Percentiles rank a stretch among this genome's conserved stretches.
Conservation (phyloP, 2,329 filamentous ascomycete species). For the Talaromyces sp. region DNA sequence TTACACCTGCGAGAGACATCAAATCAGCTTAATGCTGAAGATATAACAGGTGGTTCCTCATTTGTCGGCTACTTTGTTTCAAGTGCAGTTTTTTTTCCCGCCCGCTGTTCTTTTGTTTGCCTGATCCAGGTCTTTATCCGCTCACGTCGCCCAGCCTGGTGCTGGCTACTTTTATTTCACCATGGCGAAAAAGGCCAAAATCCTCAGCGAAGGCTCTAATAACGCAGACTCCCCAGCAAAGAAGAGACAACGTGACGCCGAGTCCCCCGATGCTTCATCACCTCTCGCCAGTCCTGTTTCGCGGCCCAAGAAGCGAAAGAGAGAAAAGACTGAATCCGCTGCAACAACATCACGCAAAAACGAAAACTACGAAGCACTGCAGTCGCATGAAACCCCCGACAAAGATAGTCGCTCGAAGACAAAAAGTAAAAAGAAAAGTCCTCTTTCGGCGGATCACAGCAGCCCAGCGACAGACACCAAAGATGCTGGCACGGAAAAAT, state of each 20-base stretch:
- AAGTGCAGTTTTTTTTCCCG: not conserved
- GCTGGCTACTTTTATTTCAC: not conserved
- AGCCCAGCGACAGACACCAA: constrained; percentile 16
- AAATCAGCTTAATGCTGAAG: not conserved
- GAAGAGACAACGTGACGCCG: not conserved
- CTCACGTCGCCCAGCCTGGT: not conserved
- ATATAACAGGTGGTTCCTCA: not conserved
- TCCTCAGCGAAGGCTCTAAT: not conserved
- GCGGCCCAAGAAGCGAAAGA: constrained; percentile 35
- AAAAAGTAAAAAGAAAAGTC: constrained; percentile 21
- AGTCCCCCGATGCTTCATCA: not conserved
- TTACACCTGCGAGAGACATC: not conserved
- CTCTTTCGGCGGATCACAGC: constrained; percentile 21
- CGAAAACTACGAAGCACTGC: not conserved
- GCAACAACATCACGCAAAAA: not conserved
- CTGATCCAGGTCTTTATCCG: not conserved
- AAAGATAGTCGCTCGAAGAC: constrained; percentile 28
- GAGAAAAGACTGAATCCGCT: constrained; percentile 9
- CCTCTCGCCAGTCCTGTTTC: constrained; percentile 15
- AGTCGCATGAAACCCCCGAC: not conserved
- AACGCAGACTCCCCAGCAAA: not conserved
- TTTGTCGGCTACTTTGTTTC: not conserved
- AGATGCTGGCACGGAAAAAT: not conserved
- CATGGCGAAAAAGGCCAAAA: constrained; percentile 2
- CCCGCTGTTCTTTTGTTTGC: not conserved